Base-by-base conservation (phyloP, 2,329 filamentous ascomycete species). In the Fulvia fulva region DNA sequence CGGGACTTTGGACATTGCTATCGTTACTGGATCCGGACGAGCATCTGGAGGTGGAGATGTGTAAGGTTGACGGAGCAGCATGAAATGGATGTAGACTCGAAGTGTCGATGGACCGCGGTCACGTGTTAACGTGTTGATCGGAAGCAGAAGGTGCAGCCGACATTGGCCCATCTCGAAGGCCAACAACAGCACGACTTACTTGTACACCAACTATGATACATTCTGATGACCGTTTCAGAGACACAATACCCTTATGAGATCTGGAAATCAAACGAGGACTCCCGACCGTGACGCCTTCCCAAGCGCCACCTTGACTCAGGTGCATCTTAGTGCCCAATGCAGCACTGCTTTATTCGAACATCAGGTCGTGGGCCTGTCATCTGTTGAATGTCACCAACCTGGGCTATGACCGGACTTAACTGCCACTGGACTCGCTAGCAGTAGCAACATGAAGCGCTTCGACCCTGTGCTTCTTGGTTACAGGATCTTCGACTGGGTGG, bases 1-100 rank as follows among this genome's bases (percentile, higher is more conserved):
- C 22, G 55, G 55, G 5, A 46, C 37, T 32, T 53, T 61, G 26
- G 62, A 62, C 62, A 64, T n/a, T n/a, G n/a, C n/a, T n/a, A n/a
- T n/a, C n/a, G n/a, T n/a, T n/a, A n/a, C n/a, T n/a, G n/a, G n/a
- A n/a, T n/a, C n/a, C n/a, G n/a, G n/a, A n/a, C n/a, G n/a, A n/a
- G n/a, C n/a, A n/a, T n/a, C n/a, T n/a, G n/a, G n/a, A n/a, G n/a
- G n/a, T 41, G 34, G 14, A 41, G 11, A 41, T 19, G 37, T 41
- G 16, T n/a, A n/a, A 41, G 28, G 4, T 32, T 2, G 28, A 32
- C 28, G 12, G 28, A 32, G 28, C 12, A 5, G 28, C 4, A 32
- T 32, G 28, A 32, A 32, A 12, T 32, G 8, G 28, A 32, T 7
- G 12, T 32, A 5, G 28, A 12, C 28, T 32, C 1, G 8, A 32